Evolutionary conservation across 768 basidiomycete genomes (phyloP), one percentile per base, ranked within the genome.

Genomic region (Cyathus striatus): DNA sequence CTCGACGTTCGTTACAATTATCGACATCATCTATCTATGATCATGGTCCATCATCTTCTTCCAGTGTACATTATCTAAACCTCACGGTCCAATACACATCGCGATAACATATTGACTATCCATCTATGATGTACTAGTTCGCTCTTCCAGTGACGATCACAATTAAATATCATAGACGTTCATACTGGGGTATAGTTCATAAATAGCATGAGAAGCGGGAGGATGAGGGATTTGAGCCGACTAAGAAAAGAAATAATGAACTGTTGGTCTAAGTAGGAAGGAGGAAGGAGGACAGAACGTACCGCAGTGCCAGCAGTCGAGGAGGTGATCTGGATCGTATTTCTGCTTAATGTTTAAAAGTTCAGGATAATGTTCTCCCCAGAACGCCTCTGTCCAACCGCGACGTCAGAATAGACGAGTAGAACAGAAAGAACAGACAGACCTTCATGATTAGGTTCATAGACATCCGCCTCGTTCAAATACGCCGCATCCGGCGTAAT

Each of bases 241-340:
- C 68, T 69, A 32, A 10, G 14, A 43, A 14, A 27, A n/a, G 23
- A 21, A 35, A 30, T 27, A 33, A 14, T 21, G 21, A n/a, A n/a
- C 13, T 21, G 21, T 16, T 43, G 43, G 10, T 34, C 36, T 33
- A 17, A n/a, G 12, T 16, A 16, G 16, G 18, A 20, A 17, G 16
- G 17, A 7, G 21, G 25, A 21, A 6, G 10, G 9, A 35, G 6
- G 10, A 43, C 12, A 34, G 7, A 4, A 59, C 65, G 54, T 32
- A 69, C 70, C 70, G 48, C 73, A 73, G 23, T 73, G 72, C 73
- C 73, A 76, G 47, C 74, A 75, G 45, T 75, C 72, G 4, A 76
- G 53, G 23, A 73, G 57, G 13, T 64, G 64, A 23, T 73, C 54
- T 21, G 74, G 73, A 56, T 74, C 74, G 51, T 73, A 76, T 58